These are phyloP conservation scores for Aspergillus sergii DNA, from an alignment of 2,329 filamentous ascomycete genomes.

Conservation along the genomic window DNA sequence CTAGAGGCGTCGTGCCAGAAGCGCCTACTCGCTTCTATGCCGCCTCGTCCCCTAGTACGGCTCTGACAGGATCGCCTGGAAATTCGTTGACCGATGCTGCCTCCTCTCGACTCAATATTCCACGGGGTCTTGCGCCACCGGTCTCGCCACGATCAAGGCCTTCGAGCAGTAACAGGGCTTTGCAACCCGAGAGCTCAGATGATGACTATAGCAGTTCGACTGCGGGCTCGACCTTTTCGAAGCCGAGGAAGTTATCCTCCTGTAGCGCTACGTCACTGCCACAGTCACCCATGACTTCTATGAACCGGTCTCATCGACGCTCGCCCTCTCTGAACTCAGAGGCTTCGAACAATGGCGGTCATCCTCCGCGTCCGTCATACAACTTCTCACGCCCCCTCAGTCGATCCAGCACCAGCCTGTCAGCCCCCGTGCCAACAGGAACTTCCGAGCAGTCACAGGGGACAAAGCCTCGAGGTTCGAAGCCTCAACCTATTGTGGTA, in stretches of 20 bases:
- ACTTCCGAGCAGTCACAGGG: constrained; percentile 39
- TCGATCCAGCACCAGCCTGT: constrained; percentile 47
- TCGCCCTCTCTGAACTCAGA: constrained; percentile 88
- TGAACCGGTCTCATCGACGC: constrained; percentile 64
- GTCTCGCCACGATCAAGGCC: constrained; percentile 47
- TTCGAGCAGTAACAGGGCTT: constrained; percentile 59
- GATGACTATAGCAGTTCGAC: constrained; percentile 68
- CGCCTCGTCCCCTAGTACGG: constrained; percentile 16
- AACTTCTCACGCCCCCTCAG: constrained; percentile 95
- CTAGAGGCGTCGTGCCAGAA: constrained; percentile 18
- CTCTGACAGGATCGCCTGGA: constrained; percentile 27
- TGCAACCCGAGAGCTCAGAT: constrained; percentile 64
- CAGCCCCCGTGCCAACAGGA: constrained; percentile 32
- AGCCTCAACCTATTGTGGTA: constrained; percentile 38
- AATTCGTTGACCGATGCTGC: constrained; percentile 41
- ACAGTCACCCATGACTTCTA: constrained; percentile 66
- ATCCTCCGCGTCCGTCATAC: constrained; percentile 72
- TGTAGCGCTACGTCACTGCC: constrained; percentile 65
- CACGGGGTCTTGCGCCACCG: constrained; percentile 49
- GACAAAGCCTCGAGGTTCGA: constrained; percentile 25
- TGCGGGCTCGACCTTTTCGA: constrained; percentile 64
- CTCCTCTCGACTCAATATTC: constrained; percentile 39
- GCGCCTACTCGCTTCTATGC: constrained; percentile 25
- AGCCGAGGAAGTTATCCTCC: constrained; percentile 75
- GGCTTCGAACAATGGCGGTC: constrained; percentile 63